phyloP scores from a whole-genome alignment of 2,329 filamentous ascomycete species.

The Fusarium transvaalense region DNA sequence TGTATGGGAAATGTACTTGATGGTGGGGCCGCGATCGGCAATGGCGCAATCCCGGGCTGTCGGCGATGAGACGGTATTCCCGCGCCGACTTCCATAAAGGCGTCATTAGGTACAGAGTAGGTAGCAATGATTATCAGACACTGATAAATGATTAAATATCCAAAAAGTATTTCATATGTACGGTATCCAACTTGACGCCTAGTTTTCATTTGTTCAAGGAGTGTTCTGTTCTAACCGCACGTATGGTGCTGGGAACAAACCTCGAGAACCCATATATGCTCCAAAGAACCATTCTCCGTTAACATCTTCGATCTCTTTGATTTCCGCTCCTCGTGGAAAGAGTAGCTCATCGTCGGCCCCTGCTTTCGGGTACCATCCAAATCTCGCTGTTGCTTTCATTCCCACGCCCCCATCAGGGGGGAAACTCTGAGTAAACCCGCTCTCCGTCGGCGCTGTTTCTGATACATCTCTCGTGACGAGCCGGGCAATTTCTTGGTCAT shows the following conservation, averaged over 20 bases:
- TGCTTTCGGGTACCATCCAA: slow-evolving; percentile 81
- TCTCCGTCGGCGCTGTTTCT: slow-evolving; percentile 55
- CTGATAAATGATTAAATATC: slow-evolving; percentile 6
- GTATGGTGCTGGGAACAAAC: slow-evolving; percentile 85
- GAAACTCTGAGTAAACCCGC: slow-evolving; percentile 59
- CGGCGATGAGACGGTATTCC: slow-evolving; percentile 32
- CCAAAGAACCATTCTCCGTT: slow-evolving; percentile 94
- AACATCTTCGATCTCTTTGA: slow-evolving; percentile 85
- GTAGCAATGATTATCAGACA: background rate
- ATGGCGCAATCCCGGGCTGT: slow-evolving; percentile 50
- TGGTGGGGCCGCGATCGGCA: slow-evolving; percentile 50
- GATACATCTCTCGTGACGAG: slow-evolving; percentile 66
- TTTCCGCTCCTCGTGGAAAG: slow-evolving; percentile 86
- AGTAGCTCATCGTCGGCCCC: slow-evolving; percentile 79
- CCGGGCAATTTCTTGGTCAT: slow-evolving; percentile 57
- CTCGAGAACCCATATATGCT: slow-evolving; percentile 82
- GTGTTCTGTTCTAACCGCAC: slow-evolving; percentile 63
- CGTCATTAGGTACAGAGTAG: background rate
- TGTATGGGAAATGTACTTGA: slow-evolving; percentile 31
- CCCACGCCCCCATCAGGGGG: slow-evolving; percentile 83
- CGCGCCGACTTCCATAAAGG: slow-evolving; percentile 45
- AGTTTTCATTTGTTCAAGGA: slow-evolving; percentile 14
- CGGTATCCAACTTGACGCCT: slow-evolving; percentile 1
- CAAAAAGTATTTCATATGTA: background rate
- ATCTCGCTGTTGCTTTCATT: slow-evolving; percentile 72